Conservation (phyloP, 768 basidiomycete genomes). For the Tulasnella sp. region DNA sequence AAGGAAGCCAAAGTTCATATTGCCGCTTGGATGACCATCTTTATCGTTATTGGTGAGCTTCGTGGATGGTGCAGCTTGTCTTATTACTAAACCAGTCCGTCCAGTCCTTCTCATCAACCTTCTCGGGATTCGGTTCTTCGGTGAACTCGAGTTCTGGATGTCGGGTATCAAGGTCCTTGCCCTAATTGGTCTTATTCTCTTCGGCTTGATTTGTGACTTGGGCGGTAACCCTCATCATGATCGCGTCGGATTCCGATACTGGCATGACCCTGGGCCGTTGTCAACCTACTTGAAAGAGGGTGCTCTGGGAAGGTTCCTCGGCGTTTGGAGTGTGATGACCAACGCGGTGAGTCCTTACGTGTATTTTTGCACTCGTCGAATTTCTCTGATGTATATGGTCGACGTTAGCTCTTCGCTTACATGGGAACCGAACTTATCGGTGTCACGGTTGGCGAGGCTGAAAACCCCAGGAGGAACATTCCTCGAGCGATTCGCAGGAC, state of each 20-base stretch:
- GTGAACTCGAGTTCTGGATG: conserved; percentile 58
- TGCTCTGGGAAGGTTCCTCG: conserved; percentile 45
- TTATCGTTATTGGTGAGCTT: conserved; percentile 43
- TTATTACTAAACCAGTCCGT: background rate
- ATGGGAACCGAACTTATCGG: conserved; percentile 71
- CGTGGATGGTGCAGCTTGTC: background rate
- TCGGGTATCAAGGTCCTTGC: conserved; percentile 47
- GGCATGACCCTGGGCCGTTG: conserved; percentile 32
- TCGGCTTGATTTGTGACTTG: conserved; percentile 49
- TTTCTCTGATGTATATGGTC: conserved; percentile 28
- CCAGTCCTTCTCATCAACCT: conserved; percentile 47
- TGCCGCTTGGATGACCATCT: conserved; percentile 48
- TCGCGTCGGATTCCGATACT: conserved; percentile 28
- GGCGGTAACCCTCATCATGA: conserved; percentile 35
- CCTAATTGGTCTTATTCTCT: conserved; percentile 22
- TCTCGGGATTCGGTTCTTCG: conserved; percentile 53
- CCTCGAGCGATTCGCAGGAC: conserved; percentile 55
- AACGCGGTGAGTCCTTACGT: background rate
- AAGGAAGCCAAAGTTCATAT: conserved; percentile 25
- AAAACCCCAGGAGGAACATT: conserved; percentile 64
- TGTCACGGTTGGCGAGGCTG: conserved; percentile 42
- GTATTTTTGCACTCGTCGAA: background rate
- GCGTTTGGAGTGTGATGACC: conserved; percentile 49
- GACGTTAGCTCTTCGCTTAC: conserved; percentile 59
- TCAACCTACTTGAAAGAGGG: conserved; percentile 17